Evolutionary conservation across 805 yeast species (phyloP).

Genomic region (Myxozyma neotropica): DNA sequence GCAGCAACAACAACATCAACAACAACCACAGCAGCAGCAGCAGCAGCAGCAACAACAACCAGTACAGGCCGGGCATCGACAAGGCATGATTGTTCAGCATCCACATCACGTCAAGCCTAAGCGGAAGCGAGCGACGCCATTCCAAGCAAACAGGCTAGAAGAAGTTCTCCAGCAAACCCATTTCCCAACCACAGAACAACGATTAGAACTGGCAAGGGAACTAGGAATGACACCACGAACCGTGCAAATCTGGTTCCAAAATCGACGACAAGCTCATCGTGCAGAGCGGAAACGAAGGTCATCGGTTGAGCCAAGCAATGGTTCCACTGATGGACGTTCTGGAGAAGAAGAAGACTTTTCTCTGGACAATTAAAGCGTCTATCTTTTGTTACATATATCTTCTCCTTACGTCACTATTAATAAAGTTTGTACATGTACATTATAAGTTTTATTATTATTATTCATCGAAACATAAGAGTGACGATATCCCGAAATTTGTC

Average conservation of each 20-base stretch:
- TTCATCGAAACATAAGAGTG: no score
- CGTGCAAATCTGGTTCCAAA: slow-evolving; percentile 79
- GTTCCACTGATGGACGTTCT: not conserved
- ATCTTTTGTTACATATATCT: no score
- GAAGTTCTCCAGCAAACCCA: slow-evolving; percentile 73
- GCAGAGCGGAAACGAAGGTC: slow-evolving; percentile 28
- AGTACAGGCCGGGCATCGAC: not conserved
- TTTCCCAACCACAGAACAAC: slow-evolving; percentile 72
- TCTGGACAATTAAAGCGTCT: not conserved
- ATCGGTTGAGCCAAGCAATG: not conserved
- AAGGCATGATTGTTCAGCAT: slow-evolving; percentile 8
- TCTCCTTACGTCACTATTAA: not conserved
- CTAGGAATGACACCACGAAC: slow-evolving; percentile 86
- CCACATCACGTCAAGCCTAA: slow-evolving; percentile 45
- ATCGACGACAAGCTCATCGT: slow-evolving; percentile 56
- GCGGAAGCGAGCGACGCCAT: slow-evolving; percentile 76
- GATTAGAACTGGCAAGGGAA: slow-evolving; percentile 69
- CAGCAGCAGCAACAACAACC: slow-evolving; percentile 6
- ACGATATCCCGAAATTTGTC: no score
- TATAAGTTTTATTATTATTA: no score
- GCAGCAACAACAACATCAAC: not conserved
- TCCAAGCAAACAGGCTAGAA: slow-evolving; percentile 68
- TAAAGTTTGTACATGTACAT: no score
- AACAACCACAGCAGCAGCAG: not conserved
- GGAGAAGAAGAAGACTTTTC: slow-evolving; percentile 5